Percentiles rank a stretch among this genome's conserved stretches.
Conservation (phyloP, 495 filamentous ascomycete species). For the Lentithecium fluviatile region DNA sequence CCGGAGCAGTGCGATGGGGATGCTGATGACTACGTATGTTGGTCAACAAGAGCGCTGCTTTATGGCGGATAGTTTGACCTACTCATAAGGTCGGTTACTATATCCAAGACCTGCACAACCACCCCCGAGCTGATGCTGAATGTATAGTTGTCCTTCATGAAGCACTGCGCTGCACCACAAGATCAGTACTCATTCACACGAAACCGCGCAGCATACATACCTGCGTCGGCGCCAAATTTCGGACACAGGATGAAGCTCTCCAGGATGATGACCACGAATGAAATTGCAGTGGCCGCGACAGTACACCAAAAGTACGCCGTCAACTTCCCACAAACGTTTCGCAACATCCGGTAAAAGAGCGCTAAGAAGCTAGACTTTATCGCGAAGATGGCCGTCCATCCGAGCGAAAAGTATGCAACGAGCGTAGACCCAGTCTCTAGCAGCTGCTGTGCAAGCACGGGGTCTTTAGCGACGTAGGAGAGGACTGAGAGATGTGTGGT, state of each 20-base stretch:
- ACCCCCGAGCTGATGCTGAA: background rate
- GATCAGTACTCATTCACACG: background rate
- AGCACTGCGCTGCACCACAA: background rate
- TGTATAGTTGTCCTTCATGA: background rate
- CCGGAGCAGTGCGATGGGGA: conserved; percentile 9
- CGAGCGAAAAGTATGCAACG: background rate
- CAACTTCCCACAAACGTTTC: background rate
- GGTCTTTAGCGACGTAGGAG: background rate
- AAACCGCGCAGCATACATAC: background rate
- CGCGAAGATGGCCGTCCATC: conserved; percentile 4
- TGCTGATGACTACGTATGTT: conserved; percentile 3
- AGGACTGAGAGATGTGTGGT: background rate
- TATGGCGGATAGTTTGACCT: background rate
- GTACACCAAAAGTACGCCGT: conserved; percentile 8
- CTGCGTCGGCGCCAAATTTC: background rate
- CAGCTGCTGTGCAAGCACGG: background rate
- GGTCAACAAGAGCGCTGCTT: background rate
- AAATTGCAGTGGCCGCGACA: background rate
- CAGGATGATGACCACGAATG: background rate
- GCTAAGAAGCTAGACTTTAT: conserved; percentile 12
- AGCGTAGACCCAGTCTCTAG: background rate
- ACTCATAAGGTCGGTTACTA: conserved; percentile 19
- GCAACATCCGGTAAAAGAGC: conserved; percentile 10
- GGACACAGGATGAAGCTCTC: conserved; percentile 7
- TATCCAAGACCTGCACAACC: conserved; percentile 4